Evolutionary conservation across 202 grass and related monocot species (phyloP).

Genomic region (Dendrocalamus latiflorus): DNA sequence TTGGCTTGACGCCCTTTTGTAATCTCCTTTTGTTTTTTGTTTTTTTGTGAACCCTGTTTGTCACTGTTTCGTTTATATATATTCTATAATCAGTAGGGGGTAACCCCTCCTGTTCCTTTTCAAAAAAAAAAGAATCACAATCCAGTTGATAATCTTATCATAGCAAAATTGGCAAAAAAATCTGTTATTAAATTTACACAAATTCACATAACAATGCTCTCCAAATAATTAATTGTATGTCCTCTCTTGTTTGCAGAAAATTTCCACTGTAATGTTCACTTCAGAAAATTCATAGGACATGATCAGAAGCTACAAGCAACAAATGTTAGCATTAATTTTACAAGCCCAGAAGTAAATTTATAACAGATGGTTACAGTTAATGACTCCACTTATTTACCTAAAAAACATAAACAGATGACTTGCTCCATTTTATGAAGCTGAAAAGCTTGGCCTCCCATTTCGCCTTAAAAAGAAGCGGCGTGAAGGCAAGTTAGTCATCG

Average conservation of each 20-base stretch:
- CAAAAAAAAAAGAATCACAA: background rate
- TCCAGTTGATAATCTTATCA: background rate
- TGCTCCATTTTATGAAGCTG: conserved; percentile 19
- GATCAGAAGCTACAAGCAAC: conserved; percentile 18
- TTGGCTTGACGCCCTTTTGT: too few species aligned
- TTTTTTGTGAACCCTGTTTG: too few species aligned
- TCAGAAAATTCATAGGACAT: background rate
- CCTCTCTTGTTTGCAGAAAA: too few species aligned
- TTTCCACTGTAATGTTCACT: background rate
- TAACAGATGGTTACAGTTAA: conserved; percentile 21
- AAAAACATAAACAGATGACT: background rate
- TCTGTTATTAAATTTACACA: background rate
- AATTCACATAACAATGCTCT: background rate
- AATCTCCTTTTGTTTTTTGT: too few species aligned
- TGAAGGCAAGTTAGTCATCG: conserved; percentile 45
- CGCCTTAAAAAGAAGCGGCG: conserved; percentile 38
- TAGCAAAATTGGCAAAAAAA: background rate
- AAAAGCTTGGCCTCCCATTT: conserved; percentile 28
- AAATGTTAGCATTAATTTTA: conserved; percentile 31
- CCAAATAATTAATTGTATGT: too few species aligned
- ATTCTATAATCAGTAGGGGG: too few species aligned
- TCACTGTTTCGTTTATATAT: too few species aligned
- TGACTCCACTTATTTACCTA: conserved; percentile 33
- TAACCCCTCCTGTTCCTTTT: too few species aligned
- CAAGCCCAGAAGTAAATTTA: conserved; percentile 9